Evolutionary conservation across 805 yeast species (phyloP), one percentile per base, ranked within the genome.

Genomic region (Suhomyces xylopsoci): DNA sequence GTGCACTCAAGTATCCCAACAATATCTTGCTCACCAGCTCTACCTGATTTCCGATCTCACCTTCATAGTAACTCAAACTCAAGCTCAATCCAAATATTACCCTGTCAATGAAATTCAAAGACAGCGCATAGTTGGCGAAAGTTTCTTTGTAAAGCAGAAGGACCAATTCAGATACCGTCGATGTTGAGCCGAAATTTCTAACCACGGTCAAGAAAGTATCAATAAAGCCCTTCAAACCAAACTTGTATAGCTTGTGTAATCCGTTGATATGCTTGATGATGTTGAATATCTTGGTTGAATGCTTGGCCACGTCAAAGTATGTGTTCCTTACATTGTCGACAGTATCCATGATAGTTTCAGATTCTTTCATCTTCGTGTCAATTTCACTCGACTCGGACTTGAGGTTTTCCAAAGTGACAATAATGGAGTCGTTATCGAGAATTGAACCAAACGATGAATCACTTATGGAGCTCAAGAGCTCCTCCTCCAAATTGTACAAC

Each of bases 341-440:
- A 3, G 79, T 74, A 1, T 58, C 65, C 75, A 90, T 80, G 3
- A 90, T 81, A 6, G 62, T 61, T 2, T 73, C 72, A 0, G 92
- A 81, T 50, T 84, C 85, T 1, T 56, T 58, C 53, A 88, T 75
- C 62, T 85, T 84, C 1, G 51, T 51, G 36, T 80, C 79, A 14
- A 90, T 78, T 15, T 77, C 76, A 0, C 56, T 58, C 0, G 96
- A 74, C 58, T 91, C 91, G 0, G 63, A 54, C 62, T 93, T 92
- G 49, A 93, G 68, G 0, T 61, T 64, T 58, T 88, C 94, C 47
- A 92, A 71, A 1, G 86, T 81, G 5, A 74, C 68, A 15, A 88
- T 64, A 2, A 91, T 67, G 0, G 70, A 74, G 50, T 83, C 84
- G 64, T 87, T 83, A 5, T 90, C 96, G 30, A 92, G 71, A 20